Percentiles rank a stretch among this genome's conserved stretches.
phyloP scores from a whole-genome alignment of 1,139 yeast genomes.

The Taiozyma onychis region DNA sequence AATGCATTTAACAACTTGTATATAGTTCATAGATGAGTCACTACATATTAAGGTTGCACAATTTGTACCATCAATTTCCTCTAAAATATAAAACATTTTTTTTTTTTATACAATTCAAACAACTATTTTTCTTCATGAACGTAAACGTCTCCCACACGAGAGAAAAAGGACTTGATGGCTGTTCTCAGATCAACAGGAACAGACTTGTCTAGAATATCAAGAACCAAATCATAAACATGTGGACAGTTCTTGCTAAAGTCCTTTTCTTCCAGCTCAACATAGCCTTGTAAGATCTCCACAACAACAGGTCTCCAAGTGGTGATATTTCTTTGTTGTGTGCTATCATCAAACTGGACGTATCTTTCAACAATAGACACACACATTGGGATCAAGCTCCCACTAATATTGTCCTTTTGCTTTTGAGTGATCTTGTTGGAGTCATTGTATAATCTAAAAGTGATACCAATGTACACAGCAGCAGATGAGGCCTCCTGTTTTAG shows the following conservation, averaged over 20 bases:
- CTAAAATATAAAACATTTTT: background rate
- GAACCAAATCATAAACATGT: constrained; percentile 59
- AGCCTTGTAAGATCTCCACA: constrained; percentile 79
- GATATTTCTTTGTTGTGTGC: constrained; percentile 73
- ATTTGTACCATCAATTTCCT: background rate
- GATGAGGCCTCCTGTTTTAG: constrained; percentile 89
- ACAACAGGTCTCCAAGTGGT: constrained; percentile 90
- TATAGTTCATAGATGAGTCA: background rate
- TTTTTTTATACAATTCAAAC: background rate
- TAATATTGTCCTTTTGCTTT: constrained; percentile 31
- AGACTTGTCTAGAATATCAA: constrained; percentile 62
- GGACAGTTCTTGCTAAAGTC: constrained; percentile 68
- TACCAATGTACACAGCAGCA: constrained; percentile 78
- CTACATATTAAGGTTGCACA: too few species aligned
- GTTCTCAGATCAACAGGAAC: constrained; percentile 64
- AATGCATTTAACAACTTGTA: constrained; percentile 1
- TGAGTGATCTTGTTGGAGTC: constrained; percentile 36
- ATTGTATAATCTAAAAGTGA: constrained; percentile 77
- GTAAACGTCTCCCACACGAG: constrained; percentile 65
- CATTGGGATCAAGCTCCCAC: constrained; percentile 51
- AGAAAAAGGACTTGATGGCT: constrained; percentile 60
- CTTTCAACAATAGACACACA: constrained; percentile 67
- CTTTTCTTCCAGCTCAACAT: constrained; percentile 64
- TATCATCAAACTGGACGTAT: constrained; percentile 67
- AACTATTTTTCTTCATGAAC: constrained; percentile 19